A percentile compares a stretch with the other conserved stretches of the same genome.
phyloP scores from a whole-genome alignment of 2,329 filamentous ascomycete genomes.

The Fusarium xylarioides region DNA sequence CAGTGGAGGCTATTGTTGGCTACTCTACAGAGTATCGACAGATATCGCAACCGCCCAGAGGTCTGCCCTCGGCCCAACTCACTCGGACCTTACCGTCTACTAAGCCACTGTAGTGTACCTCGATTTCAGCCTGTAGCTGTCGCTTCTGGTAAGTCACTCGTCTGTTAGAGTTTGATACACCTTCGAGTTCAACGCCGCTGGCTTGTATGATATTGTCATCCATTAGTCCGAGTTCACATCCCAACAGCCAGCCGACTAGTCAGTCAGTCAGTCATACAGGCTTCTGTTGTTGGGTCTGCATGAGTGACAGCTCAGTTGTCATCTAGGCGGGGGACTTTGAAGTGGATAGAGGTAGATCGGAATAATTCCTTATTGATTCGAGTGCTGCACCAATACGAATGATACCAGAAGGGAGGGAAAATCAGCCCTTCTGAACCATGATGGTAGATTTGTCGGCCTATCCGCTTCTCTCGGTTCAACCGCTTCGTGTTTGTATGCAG shows the following conservation, averaged over 20 bases:
- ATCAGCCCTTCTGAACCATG: neutral
- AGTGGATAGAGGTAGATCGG: neutral
- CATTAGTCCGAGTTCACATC: conserved; percentile 13
- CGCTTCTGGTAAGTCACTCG: conserved; percentile 28
- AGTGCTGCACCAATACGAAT: neutral
- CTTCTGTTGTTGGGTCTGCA: neutral
- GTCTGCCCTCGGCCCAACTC: conserved; percentile 32
- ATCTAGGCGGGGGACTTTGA: neutral
- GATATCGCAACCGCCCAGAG: neutral
- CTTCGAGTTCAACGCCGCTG: conserved; percentile 24
- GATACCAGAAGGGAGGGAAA: neutral
- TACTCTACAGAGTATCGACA: neutral
- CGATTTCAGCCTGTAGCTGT: conserved; percentile 20
- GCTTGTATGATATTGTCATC: conserved; percentile 18
- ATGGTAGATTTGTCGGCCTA: neutral
- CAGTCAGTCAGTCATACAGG: neutral
- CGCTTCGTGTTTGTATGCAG: neutral
- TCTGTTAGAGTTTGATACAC: conserved; percentile 31
- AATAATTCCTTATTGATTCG: neutral
- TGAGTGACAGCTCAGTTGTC: neutral
- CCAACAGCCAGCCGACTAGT: neutral
- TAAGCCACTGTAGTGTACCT: conserved; percentile 32
- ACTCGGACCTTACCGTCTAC: conserved; percentile 37
- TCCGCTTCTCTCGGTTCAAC: neutral
- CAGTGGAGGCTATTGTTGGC: neutral